Evolutionary conservation across 1,284 basidiomycete species (phyloP).

Genomic region (Leucoagaricus sp.): DNA sequence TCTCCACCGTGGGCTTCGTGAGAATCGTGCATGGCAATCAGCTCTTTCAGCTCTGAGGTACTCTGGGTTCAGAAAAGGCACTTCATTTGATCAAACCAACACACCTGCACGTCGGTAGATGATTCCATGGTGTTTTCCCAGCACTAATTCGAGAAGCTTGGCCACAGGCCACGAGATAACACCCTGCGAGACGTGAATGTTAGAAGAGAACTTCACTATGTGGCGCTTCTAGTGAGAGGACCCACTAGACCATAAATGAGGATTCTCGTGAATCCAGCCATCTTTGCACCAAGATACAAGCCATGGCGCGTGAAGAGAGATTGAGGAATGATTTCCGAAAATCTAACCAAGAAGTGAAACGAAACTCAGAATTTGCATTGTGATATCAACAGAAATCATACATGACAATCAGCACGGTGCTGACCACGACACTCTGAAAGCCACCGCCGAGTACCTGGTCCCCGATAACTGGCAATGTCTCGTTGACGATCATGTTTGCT

Average conservation of each 20-base stretch:
- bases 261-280: slow-evolving; percentile 75
- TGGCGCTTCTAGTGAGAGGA: slow-evolving; percentile 12
- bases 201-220: not conserved
- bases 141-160: slow-evolving; percentile 64
- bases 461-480: slow-evolving; percentile 89
- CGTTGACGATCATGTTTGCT: slow-evolving; percentile 90
- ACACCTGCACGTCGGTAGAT: slow-evolving; percentile 54
- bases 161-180: slow-evolving; percentile 83
- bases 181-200: slow-evolving; percentile 44
- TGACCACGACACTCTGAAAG: slow-evolving; percentile 77
- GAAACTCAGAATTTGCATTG: not conserved
- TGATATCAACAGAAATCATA: slow-evolving; percentile 39
- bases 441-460: slow-evolving; percentile 89
- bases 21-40: slow-evolving; percentile 72
- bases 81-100: not conserved
- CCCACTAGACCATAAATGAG: slow-evolving; percentile 73
- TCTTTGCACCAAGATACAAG: slow-evolving; percentile 88
- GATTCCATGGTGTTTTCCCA: slow-evolving; percentile 66
- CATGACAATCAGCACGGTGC: slow-evolving; percentile 87
- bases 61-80: not conserved
- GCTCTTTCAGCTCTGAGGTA: slow-evolving; percentile 64
- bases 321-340: slow-evolving; percentile 91
- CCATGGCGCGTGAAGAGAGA: slow-evolving; percentile 92
- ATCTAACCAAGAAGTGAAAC: slow-evolving; percentile 45
- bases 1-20: slow-evolving; percentile 62